These are phyloP conservation scores for Chloris gayana DNA, from an alignment of 176 grass and related monocot genomes.

Conservation along the genomic window DNA sequence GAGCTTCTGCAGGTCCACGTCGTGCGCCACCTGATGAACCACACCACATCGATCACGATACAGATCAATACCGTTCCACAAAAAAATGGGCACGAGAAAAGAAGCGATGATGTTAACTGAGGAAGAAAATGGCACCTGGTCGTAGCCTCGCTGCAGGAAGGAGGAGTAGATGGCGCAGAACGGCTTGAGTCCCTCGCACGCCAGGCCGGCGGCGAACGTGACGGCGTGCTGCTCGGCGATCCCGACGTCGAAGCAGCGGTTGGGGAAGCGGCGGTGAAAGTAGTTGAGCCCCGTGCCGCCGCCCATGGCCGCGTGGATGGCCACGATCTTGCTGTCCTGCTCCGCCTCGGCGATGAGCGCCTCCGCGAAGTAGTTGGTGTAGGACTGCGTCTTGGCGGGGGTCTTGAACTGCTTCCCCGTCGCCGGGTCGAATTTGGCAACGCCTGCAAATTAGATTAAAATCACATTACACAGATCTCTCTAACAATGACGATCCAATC, in stretches of 20 bases:
- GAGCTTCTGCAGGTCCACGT: conserved; percentile 94
- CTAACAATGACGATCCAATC: not conserved
- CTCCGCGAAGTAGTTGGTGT: conserved; percentile 94
- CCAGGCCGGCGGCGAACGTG: conserved; percentile 91
- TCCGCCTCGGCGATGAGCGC: conserved; percentile 93
- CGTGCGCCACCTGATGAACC: conserved; percentile 70
- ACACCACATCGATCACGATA: not conserved
- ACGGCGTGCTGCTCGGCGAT: conserved; percentile 99
- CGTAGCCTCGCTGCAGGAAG: conserved; percentile 95
- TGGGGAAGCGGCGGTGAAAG: conserved; percentile 94
- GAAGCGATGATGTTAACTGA: not conserved
- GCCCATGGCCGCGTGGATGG: conserved; percentile 98
- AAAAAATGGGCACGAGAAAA: too few species aligned
- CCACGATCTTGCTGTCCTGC: conserved; percentile 77
- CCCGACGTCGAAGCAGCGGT: conserved; percentile 90
- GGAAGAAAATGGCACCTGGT: conserved; percentile 51
- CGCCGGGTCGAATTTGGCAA: conserved; percentile 90
- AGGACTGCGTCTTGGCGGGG: conserved; percentile 68
- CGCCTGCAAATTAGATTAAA: conserved; percentile 43
- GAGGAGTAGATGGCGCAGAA: conserved; percentile 98
- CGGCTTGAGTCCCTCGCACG: conserved; percentile 92
- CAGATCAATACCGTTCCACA: too few species aligned
- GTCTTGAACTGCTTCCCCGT: conserved; percentile 93
- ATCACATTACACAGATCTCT: not conserved
- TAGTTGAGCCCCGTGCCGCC: conserved; percentile 96